Evolutionary conservation across 352 stramenopile species (phyloP), one percentile per base, ranked within the genome.

Genomic region (Phytophthora pini): DNA sequence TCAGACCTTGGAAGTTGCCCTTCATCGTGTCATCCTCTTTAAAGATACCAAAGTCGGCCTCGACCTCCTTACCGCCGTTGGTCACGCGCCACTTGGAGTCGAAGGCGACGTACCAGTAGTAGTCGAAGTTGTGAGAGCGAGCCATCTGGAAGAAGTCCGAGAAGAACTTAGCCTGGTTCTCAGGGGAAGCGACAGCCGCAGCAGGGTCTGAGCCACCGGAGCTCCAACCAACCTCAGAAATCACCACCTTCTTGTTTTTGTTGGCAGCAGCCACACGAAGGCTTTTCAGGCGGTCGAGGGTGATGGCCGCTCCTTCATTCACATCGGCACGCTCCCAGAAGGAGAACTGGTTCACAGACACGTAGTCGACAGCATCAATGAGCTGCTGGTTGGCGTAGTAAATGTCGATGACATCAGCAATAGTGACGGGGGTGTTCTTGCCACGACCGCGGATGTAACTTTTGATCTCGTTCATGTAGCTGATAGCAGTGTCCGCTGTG

Each of bases 261-360:
- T 70, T 47, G 0, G 77, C 72, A n/a, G 79, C 77, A 27, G 70
- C 17, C 11, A 70, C 43, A 34, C 82, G 79, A 12, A 90, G 66
- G 31, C 63, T 74, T 29, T 77, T 76, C 6, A 91, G 76, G 9
- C 79, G 81, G 49, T 90, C 80, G 1, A 94, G 74, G 22, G 79
- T 83, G 8, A 72, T 64, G 5, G 75, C 59, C 8, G 65, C 62
- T 13, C 56, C 84, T n/a, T 91, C 80, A 13, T 77, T 80, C 12
- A 84, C 57, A 40, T 88, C 71, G 5, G 52, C 56, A 5, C 56
- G 48, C 44, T 92, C 84, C 86, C 86, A 94, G 65, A 89, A 89
- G 11, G 82, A 84, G 51, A 94, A 94, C 65, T 94, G 79, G 73
- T 93, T 94, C 36, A 90, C 74, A 17, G 78, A 87, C 15, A 92